A percentile compares a stretch with the other conserved stretches of the same genome.
These are phyloP conservation scores for Nicotiana obtusifolia DNA, from an alignment of 257 asterid species.

Conservation along the genomic window DNA sequence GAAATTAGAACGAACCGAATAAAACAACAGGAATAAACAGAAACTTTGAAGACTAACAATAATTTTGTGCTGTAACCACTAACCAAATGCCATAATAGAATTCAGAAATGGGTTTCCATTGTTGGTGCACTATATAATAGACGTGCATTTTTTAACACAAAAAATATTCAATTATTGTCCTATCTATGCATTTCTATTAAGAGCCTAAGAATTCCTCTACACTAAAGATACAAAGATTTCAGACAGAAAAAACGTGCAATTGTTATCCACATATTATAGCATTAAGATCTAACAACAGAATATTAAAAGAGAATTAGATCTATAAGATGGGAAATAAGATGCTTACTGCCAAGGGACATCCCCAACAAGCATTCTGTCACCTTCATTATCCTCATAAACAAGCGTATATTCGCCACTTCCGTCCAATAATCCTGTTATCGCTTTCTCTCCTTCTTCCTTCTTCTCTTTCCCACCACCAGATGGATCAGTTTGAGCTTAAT, in stretches of 20 bases:
- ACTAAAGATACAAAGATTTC: background rate
- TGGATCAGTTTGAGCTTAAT: constrained; percentile 55
- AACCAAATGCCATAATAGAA: background rate
- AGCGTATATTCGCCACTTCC: constrained; percentile 93
- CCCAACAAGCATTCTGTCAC: constrained; percentile 98
- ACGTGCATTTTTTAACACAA: background rate
- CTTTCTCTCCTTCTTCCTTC: constrained; percentile 34
- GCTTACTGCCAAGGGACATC: constrained; percentile 99
- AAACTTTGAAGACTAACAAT: background rate
- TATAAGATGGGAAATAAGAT: constrained; percentile 21
- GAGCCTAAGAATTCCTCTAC: background rate
- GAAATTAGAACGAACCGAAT: background rate
- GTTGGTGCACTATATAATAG: background rate
- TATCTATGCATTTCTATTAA: background rate
- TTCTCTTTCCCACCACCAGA: constrained; percentile 33
- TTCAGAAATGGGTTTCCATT: background rate
- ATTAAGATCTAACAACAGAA: constrained; percentile 13
- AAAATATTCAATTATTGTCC: background rate
- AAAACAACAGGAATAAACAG: background rate
- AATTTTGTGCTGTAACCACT: background rate
- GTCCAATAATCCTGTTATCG: constrained; percentile 58
- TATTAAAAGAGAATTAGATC: constrained; percentile 23
- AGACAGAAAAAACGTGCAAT: background rate
- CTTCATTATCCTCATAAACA: constrained; percentile 95
- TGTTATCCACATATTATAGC: background rate